These are phyloP conservation scores for Cytospora piceicola DNA, from an alignment of 2,329 filamentous ascomycete species.

Conservation along the genomic window DNA sequence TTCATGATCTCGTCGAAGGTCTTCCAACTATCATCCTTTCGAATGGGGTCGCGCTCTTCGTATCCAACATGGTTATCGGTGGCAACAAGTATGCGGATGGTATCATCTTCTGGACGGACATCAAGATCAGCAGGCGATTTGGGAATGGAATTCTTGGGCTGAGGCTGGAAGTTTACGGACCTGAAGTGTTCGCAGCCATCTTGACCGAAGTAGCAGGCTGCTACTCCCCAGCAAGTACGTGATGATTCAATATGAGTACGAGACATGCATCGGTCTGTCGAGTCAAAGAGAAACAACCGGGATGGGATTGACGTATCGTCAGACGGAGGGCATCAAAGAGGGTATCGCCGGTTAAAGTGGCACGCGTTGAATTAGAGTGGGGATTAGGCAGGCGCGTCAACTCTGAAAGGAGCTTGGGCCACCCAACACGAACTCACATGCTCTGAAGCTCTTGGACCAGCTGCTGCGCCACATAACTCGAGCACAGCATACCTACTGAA, in stretches of 20 bases:
- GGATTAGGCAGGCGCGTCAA: slow-evolving; percentile 22
- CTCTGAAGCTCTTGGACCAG: not conserved
- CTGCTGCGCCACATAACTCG: not conserved
- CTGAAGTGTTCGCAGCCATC: slow-evolving; percentile 36
- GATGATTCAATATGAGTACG: not conserved
- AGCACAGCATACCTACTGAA: not conserved
- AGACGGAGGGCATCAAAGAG: not conserved
- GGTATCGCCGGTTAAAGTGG: not conserved
- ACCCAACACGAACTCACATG: slow-evolving; percentile 24
- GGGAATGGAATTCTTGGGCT: not conserved
- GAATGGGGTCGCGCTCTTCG: slow-evolving; percentile 87
- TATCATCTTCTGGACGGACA: slow-evolving; percentile 63
- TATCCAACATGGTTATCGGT: slow-evolving; percentile 99
- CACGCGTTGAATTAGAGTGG: slow-evolving; percentile 18
- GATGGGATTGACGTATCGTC: not conserved
- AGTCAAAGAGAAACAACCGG: not conserved
- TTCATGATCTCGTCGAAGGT: slow-evolving; percentile 96
- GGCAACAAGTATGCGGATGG: slow-evolving; percentile 89
- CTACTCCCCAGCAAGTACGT: not conserved
- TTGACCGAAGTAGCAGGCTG: slow-evolving; percentile 8
- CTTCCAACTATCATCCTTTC: slow-evolving; percentile 97
- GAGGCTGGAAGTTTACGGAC: slow-evolving; percentile 28
- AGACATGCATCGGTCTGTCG: not conserved
- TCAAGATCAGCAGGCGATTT: not conserved
- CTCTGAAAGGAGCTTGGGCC: slow-evolving; percentile 6